phyloP scores from a whole-genome alignment of 331 rosid genomes.

The Malus hybrid region DNA sequence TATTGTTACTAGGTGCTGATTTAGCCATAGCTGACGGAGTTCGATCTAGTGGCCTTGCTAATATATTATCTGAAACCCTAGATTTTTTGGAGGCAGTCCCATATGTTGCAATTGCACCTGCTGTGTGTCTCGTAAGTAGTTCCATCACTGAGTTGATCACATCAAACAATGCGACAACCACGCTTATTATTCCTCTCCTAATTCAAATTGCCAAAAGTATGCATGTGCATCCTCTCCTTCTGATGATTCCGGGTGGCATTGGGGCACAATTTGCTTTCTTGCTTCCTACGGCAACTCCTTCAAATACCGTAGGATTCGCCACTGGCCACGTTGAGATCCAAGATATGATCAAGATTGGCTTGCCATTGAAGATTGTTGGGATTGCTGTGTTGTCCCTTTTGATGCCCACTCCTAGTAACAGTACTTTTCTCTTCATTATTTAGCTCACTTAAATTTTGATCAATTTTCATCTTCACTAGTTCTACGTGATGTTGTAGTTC shows the following conservation, averaged over 20 bases:
- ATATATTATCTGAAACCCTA: conserved; percentile 42
- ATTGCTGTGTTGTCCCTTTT: conserved; percentile 44
- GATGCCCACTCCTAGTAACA: conserved; percentile 81
- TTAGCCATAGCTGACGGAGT: conserved; percentile 94
- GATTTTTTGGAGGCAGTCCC: conserved; percentile 58
- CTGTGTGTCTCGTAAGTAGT: conserved; percentile 53
- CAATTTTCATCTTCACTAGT: background rate
- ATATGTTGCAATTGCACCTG: conserved; percentile 61
- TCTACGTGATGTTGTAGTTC: no score
- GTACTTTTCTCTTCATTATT: background rate
- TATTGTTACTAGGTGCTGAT: conserved; percentile 80
- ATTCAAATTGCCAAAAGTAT: conserved; percentile 52
- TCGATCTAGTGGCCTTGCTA: conserved; percentile 68
- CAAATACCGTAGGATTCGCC: conserved; percentile 69
- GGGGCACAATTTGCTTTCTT: conserved; percentile 69
- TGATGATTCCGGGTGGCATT: conserved; percentile 79
- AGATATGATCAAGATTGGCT: conserved; percentile 73
- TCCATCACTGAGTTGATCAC: conserved; percentile 64
- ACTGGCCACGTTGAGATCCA: conserved; percentile 61
- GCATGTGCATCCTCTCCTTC: conserved; percentile 73
- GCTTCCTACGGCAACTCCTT: conserved; percentile 84
- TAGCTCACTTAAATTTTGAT: no score
- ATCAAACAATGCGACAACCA: conserved; percentile 83
- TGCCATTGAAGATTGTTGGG: conserved; percentile 75
- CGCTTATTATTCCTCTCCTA: conserved; percentile 59